A percentile compares a stretch with the other conserved stretches of the same genome.
Conservation (phyloP, 352 stramenopile genomes). For the Peronosclerospora sorghi region DNA sequence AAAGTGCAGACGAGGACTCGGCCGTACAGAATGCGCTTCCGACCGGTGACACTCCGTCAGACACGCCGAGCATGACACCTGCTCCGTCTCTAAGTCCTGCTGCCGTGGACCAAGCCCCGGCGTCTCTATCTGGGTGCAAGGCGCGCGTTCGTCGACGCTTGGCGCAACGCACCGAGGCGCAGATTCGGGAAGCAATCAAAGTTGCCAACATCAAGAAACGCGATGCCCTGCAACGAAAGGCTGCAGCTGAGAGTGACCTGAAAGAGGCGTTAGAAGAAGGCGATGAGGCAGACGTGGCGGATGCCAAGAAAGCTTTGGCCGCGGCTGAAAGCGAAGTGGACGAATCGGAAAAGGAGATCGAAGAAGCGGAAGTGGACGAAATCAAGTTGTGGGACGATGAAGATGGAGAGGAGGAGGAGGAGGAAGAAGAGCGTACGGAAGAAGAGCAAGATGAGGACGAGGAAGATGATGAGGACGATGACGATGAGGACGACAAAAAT, state of each 20-base stretch:
- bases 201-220: conserved; percentile 11
- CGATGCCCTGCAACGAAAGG: conserved; percentile 13
- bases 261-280: conserved; percentile 10
- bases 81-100: conserved; percentile 5
- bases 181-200: conserved; percentile 21
- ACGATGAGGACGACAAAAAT: no score
- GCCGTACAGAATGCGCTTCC: background rate
- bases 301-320: conserved; percentile 8
- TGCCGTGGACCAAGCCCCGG: conserved; percentile 4
- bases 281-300: conserved; percentile 13
- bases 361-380: no score
- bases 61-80: conserved; percentile 1
- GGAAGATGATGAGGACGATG: no score
- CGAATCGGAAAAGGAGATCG: conserved; percentile 3
- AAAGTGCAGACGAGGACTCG: background rate
- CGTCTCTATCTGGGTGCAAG: conserved; percentile 15
- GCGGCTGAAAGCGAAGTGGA: conserved; percentile 17
- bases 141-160: conserved; percentile 3
- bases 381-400: no score
- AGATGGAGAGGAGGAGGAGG: no score
- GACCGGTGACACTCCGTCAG: no score
- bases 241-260: conserved; percentile 19
- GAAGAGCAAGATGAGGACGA: no score
- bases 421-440: conserved; percentile 9
- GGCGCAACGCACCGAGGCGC: conserved; percentile 7